Evolutionary conservation across 1,139 yeast species (phyloP).

Genomic region (Lodderomyces metapsilosis): DNA sequence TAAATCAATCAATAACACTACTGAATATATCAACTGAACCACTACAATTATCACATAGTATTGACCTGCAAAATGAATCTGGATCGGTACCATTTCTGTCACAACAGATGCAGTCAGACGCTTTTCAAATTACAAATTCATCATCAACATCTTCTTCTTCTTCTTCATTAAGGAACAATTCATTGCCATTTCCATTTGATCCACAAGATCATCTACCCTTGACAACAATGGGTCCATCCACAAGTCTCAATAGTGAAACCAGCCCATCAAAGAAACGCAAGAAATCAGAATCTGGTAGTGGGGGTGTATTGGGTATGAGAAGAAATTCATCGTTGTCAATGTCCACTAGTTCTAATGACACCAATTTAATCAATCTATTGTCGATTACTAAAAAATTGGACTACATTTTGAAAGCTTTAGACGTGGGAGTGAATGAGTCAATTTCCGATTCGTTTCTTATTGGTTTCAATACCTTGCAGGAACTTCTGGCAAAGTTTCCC

Average conservation of each 20-base stretch:
- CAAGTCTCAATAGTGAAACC: conserved; percentile 4
- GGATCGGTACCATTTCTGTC: not conserved
- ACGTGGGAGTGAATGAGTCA: conserved; percentile 8
- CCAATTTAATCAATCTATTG: conserved; percentile 32
- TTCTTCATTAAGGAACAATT: not conserved
- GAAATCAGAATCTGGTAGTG: conserved; percentile 6
- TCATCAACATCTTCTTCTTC: not conserved
- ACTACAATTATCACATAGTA: not conserved
- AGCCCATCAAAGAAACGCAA: conserved; percentile 6
- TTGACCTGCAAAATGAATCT: not conserved
- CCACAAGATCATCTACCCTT: conserved; percentile 1
- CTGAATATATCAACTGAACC: no score
- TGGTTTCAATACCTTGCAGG: conserved; percentile 27
- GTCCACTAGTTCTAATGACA: conserved; percentile 14
- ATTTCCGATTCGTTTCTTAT: conserved; percentile 31
- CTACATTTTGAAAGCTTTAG: conserved; percentile 10
- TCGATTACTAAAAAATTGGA: conserved; percentile 33
- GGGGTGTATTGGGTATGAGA: conserved; percentile 3
- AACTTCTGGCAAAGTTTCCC: conserved; percentile 21
- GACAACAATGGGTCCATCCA: conserved; percentile 8
- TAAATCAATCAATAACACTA: not conserved
- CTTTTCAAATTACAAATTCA: not conserved
- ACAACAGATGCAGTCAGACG: not conserved
- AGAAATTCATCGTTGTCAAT: conserved; percentile 4
- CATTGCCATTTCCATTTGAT: conserved; percentile 1